phyloP scores from a whole-genome alignment of 345 rosid species.

The Hibiscus mutabilis region DNA sequence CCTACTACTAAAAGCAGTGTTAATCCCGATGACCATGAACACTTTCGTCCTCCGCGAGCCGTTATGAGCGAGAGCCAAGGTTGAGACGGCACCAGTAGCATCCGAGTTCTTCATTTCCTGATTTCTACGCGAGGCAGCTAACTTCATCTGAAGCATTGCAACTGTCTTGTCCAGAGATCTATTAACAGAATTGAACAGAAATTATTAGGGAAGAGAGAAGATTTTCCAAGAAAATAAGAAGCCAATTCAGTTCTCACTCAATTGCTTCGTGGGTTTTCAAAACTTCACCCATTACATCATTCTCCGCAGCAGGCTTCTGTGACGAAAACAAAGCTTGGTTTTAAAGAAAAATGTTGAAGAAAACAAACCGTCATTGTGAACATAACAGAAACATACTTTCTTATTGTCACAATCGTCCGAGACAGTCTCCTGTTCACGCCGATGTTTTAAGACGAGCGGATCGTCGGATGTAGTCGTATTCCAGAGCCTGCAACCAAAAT shows the following conservation, averaged over 20 bases:
- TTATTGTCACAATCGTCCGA: conserved; percentile 46
- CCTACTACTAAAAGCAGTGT: conserved; percentile 95
- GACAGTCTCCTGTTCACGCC: conserved; percentile 53
- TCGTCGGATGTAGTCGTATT: conserved; percentile 39
- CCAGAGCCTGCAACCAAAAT: conserved; percentile 44
- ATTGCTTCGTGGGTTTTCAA: conserved; percentile 70
- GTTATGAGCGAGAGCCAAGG: conserved; percentile 12
- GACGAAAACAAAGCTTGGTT: background rate
- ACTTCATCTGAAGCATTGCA: conserved; percentile 59
- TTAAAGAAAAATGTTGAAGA: background rate
- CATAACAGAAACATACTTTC: conserved; percentile 35
- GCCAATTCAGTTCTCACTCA: conserved; percentile 45
- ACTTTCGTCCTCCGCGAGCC: conserved; percentile 49
- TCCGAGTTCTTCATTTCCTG: conserved; percentile 35
- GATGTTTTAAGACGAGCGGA: conserved; percentile 42
- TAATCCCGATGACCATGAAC: conserved; percentile 87
- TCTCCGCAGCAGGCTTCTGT: conserved; percentile 34
- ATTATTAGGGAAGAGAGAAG: background rate
- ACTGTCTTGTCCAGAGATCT: conserved; percentile 83
- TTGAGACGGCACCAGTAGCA: conserved; percentile 25
- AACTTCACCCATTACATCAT: conserved; percentile 59
- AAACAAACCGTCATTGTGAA: background rate
- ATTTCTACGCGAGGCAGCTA: conserved; percentile 56
- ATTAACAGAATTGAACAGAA: conserved; percentile 1
- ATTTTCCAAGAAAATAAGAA: background rate